A percentile compares a stretch with the other conserved stretches of the same genome.
Evolutionary conservation across 2,329 filamentous ascomycete genomes (phyloP).

Genomic region (Dactylellina sp.): DNA sequence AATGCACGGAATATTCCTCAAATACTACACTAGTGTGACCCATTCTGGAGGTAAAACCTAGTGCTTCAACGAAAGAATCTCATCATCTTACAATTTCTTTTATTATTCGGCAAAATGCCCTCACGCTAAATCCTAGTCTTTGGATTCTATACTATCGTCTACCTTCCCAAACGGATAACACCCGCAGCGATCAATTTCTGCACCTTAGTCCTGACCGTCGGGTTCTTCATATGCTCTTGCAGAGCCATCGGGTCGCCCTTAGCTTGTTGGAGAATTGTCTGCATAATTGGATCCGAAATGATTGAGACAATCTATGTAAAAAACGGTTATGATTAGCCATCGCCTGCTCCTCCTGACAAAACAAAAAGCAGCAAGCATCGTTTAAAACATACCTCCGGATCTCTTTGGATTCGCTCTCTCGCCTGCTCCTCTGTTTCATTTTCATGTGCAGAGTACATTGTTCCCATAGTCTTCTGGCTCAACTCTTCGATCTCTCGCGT

Average conservation of each 20-base stretch:
- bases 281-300: slow-evolving; percentile 96
- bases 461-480: slow-evolving; percentile 88
- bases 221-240: slow-evolving; percentile 97
- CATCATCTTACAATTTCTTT: slow-evolving; percentile 1
- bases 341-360: neutral
- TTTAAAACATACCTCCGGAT: slow-evolving; percentile 79
- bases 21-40: no score
- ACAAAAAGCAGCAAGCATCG: neutral
- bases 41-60: no score
- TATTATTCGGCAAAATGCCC: neutral
- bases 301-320: slow-evolving; percentile 79
- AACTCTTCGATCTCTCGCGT: slow-evolving; percentile 91
- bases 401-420: slow-evolving; percentile 85
- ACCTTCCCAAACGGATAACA: slow-evolving; percentile 66
- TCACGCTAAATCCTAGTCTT: neutral
- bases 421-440: slow-evolving; percentile 98
- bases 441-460: slow-evolving; percentile 89
- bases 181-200: slow-evolving; percentile 94
- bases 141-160: slow-evolving; percentile 4
- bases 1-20: no score
- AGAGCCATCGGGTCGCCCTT: slow-evolving; percentile 92
- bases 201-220: slow-evolving; percentile 84
- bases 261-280: slow-evolving; percentile 95
- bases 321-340: neutral
- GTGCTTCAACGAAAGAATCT: no score